These are phyloP conservation scores for Aphanomyces invadans DNA, from an alignment of 352 stramenopile species.

Conservation along the genomic window DNA sequence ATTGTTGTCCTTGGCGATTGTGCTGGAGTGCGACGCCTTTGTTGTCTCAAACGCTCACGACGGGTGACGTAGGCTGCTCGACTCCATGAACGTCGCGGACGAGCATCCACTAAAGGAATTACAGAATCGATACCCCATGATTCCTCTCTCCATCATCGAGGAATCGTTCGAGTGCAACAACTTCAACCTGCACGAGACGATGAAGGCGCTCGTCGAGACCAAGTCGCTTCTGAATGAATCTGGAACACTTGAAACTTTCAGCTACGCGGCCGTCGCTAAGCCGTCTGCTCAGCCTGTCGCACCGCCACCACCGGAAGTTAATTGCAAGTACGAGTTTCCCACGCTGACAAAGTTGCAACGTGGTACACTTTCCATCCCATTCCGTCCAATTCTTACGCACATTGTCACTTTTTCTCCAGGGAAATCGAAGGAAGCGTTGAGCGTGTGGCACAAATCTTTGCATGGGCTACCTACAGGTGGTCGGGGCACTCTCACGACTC, in stretches of 20 bases:
- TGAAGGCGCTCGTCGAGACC: constrained; percentile 7
- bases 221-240: neutral
- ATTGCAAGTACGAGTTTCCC: constrained; percentile 15
- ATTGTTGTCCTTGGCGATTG: neutral
- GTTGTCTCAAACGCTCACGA: neutral
- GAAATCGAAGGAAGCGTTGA: neutral
- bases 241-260: constrained; percentile 11
- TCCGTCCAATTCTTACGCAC: too few relatives aligned
- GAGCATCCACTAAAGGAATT: constrained; percentile 10
- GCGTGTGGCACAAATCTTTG: neutral
- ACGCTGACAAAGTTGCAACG: neutral
- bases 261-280: constrained; percentile 19
- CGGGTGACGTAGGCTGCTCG: neutral
- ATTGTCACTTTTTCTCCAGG: neutral
- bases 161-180: constrained; percentile 14
- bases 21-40: constrained; percentile 2
- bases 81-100: constrained; percentile 9
- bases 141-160: constrained; percentile 1
- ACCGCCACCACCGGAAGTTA: neutral
- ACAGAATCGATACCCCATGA: neutral
- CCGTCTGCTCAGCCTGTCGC: neutral
- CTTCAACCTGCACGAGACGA: constrained; percentile 5
- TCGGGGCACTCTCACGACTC: constrained; percentile 7
- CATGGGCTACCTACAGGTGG: constrained; percentile 8
- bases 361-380: neutral